Conservation (phyloP, 305 asterid species). For the Coffea humblotiana region DNA sequence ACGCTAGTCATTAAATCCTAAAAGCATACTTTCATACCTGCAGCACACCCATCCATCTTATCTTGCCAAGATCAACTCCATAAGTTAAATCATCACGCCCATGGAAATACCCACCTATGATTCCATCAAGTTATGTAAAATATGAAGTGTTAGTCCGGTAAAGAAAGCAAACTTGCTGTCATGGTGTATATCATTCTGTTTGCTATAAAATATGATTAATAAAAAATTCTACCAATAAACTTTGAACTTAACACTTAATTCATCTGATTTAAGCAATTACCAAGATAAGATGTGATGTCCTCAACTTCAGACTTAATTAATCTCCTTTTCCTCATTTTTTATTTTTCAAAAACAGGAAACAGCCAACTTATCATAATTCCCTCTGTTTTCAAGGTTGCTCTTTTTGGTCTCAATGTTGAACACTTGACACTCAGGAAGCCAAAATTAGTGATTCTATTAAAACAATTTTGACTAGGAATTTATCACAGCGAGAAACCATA, state of each 20-base stretch:
- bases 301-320: neutral
- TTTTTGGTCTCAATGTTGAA: neutral
- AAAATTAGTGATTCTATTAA: neutral
- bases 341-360: neutral
- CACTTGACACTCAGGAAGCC: neutral
- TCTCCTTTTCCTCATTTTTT: neutral
- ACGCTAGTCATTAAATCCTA: neutral
- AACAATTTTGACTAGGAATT: neutral
- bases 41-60: conserved; percentile 80
- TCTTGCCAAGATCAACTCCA: conserved; percentile 68
- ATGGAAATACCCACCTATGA: conserved; percentile 81
- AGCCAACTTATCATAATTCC: neutral
- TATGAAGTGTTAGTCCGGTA: neutral
- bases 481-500: neutral
- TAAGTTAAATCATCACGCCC: conserved; percentile 66
- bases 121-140: conserved; percentile 2
- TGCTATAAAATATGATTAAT: neutral
- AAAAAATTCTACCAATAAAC: neutral
- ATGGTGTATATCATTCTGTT: neutral
- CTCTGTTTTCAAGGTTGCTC: neutral
- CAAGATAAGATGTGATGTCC: neutral
- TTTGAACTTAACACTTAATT: neutral
- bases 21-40: conserved; percentile 54
- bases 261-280: neutral
- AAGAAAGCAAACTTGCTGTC: neutral